A percentile compares a stretch with the other conserved stretches of the same genome.
These are phyloP conservation scores for Botrytis porri DNA, from an alignment of 2,329 filamentous ascomycete species.

Conservation along the genomic window DNA sequence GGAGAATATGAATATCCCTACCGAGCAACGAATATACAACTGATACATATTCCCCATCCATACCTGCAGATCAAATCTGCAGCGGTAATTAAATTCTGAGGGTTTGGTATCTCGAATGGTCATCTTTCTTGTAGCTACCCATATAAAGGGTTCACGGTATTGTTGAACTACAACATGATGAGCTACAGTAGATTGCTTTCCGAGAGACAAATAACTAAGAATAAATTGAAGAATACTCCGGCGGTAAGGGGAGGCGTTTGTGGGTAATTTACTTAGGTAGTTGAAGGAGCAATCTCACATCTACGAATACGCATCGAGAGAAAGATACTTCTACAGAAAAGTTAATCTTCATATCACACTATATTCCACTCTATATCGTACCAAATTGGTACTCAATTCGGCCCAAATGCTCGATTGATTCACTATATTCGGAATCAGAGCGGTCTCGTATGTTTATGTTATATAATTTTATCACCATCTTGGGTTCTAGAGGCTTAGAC, in stretches of 20 bases:
- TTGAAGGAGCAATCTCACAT: neutral
- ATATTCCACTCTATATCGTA: neutral
- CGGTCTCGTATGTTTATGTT: neutral
- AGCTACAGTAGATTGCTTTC: neutral
- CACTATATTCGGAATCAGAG: neutral
- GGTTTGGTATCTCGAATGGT: neutral
- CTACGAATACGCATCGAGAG: neutral
- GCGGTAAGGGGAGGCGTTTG: neutral
- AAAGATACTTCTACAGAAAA: neutral
- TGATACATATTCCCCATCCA: neutral
- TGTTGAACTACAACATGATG: neutral
- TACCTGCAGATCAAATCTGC: slow-evolving; percentile 1
- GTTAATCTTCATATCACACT: neutral
- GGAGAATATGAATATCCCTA: slow-evolving; percentile 8
- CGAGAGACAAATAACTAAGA: neutral
- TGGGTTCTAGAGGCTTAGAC: neutral
- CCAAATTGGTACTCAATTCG: too few species aligned
- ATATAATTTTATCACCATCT: neutral
- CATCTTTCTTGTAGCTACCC: neutral
- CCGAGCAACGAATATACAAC: neutral
- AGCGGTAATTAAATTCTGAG: neutral
- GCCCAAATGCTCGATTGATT: neutral
- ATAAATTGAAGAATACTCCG: neutral
- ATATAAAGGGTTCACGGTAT: neutral
- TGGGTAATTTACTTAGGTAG: neutral